A percentile compares a stretch with the other conserved stretches of the same genome.
Evolutionary conservation across 1,284 basidiomycete species (phyloP).

Genomic region (Neonothopanus nambi): DNA sequence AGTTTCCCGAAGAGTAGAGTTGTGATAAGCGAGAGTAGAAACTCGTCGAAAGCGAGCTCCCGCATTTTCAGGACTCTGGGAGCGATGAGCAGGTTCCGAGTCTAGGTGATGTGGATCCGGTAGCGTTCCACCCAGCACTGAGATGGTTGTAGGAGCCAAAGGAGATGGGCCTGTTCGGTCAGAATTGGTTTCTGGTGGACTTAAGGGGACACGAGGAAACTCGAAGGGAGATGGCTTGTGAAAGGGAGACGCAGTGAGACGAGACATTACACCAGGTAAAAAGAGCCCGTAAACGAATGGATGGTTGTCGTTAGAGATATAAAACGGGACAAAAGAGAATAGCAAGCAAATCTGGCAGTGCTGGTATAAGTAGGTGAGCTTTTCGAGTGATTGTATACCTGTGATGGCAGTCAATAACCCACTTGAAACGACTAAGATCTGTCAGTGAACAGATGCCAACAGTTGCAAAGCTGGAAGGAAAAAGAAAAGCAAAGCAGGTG

Average conservation of each 20-base stretch:
- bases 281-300: constrained; percentile 9
- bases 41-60: constrained; percentile 43
- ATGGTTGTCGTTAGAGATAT: constrained; percentile 5
- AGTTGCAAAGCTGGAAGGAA: not conserved
- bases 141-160: constrained; percentile 16
- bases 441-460: not conserved
- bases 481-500: not conserved
- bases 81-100: not conserved
- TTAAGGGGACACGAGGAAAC: constrained; percentile 47
- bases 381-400: constrained; percentile 15
- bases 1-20: constrained; percentile 48
- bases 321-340: constrained; percentile 5
- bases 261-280: constrained; percentile 43
- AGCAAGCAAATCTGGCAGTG: constrained; percentile 2
- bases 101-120: constrained; percentile 9
- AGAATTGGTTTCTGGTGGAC: constrained; percentile 56
- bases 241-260: constrained; percentile 45
- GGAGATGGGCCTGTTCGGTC: constrained; percentile 31
- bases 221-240: constrained; percentile 51
- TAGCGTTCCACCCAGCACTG: constrained; percentile 23
- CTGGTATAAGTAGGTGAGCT: not conserved
- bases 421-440: constrained; percentile 10
- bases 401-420: constrained; percentile 9
- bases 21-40: constrained; percentile 59
- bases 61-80: constrained; percentile 27